Evolutionary conservation across 192 early-diverging fungal species (phyloP), one percentile per base, ranked within the genome.

Genomic region (Endogone sp.): DNA sequence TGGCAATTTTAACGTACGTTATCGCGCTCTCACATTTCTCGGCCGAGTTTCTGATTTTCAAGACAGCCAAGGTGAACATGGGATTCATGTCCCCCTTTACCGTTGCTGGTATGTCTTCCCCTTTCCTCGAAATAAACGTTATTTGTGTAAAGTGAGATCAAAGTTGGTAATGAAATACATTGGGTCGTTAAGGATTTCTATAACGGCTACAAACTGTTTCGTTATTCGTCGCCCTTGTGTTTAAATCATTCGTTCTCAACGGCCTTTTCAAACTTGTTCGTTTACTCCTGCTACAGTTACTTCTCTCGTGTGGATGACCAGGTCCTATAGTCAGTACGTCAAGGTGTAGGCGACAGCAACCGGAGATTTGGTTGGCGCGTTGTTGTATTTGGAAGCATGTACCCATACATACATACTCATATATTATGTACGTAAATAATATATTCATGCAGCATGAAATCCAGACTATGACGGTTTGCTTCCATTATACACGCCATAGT

Each of bases 11-110:
- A 83, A 88, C 91, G 10, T 93, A 88, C 62, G 84, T 83, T 13
- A 89, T 91, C 69, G 91, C 89, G 3, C 84, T 84, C 70, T 60
- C 81, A 4, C 90, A 93, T 72, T 93, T 88, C 78, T 63, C 82
- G 56, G 80, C 85, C 28, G 91, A 93, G 77, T 77, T 86, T 49
- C 64, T 89, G 29, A 78, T 89, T 10, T 93, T 87, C 82, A 74
- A 74, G 49, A 84, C 82, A 22, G 74, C 82, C 70, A 87, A 86
- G 71, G 64, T 91, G 63, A 84, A 82, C 2, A 82, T 86, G 13
- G 87, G 88, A 2, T 89, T 83, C 65, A 57, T 91, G 70, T 84
- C 86, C 30, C 89, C 91, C 23, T 81, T 90, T 37, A 69, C 80
- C 68, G 89, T 92, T 27, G 85, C 91, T 26, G 70, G 86, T 82